These are phyloP conservation scores for Hevea brasiliensis DNA, from an alignment of 345 rosid genomes.

Conservation along the genomic window DNA sequence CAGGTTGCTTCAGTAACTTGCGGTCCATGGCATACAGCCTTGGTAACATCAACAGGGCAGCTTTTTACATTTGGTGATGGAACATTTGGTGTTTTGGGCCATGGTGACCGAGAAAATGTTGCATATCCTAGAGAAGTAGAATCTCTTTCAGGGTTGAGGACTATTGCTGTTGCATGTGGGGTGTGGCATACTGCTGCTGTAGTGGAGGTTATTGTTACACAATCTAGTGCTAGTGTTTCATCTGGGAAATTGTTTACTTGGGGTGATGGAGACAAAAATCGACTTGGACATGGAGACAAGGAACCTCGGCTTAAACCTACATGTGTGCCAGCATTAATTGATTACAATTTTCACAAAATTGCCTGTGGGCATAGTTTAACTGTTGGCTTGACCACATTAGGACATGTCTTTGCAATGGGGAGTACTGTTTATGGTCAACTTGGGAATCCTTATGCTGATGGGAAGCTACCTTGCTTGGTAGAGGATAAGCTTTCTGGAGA, in stretches of 20 bases:
- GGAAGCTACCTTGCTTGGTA: constrained; percentile 71
- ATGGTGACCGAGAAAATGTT: constrained; percentile 71
- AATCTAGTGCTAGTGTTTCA: constrained; percentile 65
- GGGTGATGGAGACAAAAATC: constrained; percentile 96
- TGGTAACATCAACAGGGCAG: constrained; percentile 78
- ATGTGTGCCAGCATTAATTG: constrained; percentile 83
- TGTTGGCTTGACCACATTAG: constrained; percentile 80
- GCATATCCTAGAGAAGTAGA: constrained; percentile 80
- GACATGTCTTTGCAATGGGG: constrained; percentile 83
- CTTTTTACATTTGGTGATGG: constrained; percentile 98
- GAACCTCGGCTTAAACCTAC: constrained; percentile 88
- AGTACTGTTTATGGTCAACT: constrained; percentile 95
- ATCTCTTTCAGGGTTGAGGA: constrained; percentile 80
- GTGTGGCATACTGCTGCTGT: constrained; percentile 99
- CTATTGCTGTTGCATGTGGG: constrained; percentile 84
- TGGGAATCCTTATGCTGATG: constrained; percentile 79
- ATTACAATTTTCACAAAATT: constrained; percentile 71
- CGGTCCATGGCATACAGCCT: constrained; percentile 98
- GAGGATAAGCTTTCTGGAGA: constrained; percentile 68
- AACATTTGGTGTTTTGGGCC: constrained; percentile 92
- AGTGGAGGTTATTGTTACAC: constrained; percentile 86
- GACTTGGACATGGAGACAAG: constrained; percentile 97
- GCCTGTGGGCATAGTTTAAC: constrained; percentile 95
- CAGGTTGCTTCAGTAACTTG: constrained; percentile 81
- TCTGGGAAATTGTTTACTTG: constrained; percentile 94